These are phyloP conservation scores for Ilyonectria destructans DNA, from an alignment of 2,329 filamentous ascomycete species.

Conservation along the genomic window DNA sequence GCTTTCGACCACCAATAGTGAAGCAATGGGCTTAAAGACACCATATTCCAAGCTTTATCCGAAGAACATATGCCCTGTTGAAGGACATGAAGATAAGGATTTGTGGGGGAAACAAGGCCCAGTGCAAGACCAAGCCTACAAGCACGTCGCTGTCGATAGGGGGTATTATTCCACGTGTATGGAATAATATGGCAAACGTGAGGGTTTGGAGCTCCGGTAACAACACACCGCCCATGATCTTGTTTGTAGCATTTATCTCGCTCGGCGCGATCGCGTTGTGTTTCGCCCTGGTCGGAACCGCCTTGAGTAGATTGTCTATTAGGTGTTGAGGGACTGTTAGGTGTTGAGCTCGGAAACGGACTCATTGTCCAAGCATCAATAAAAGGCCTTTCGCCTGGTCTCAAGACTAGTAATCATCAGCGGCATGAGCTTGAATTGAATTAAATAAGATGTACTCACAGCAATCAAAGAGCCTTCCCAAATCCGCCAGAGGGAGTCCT, in stretches of 20 bases:
- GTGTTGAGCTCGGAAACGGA: too few species aligned
- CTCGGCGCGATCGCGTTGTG: not conserved
- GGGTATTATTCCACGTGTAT: not conserved
- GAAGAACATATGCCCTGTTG: not conserved
- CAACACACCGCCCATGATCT: not conserved
- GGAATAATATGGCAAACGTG: conserved; percentile 1
- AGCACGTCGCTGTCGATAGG: not conserved
- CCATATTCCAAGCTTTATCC: conserved; percentile 1
- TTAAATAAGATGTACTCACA: too few species aligned
- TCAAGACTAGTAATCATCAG: too few species aligned
- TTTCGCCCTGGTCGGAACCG: not conserved
- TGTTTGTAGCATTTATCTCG: not conserved
- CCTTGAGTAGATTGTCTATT: not conserved
- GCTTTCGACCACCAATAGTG: not conserved
- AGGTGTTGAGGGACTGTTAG: too few species aligned
- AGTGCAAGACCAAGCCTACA: not conserved
- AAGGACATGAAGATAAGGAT: too few species aligned
- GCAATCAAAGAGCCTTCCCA: too few species aligned
- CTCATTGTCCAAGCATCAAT: too few species aligned
- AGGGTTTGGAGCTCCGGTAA: not conserved
- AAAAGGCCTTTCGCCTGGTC: too few species aligned
- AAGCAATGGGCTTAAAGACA: not conserved
- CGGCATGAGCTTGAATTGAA: too few species aligned
- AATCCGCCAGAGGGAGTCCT: too few species aligned
- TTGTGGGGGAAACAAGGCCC: not conserved